These are phyloP conservation scores for Coccomyxa subellipsoidea DNA, from an alignment of 163 green algal genomes.

Conservation along the genomic window DNA sequence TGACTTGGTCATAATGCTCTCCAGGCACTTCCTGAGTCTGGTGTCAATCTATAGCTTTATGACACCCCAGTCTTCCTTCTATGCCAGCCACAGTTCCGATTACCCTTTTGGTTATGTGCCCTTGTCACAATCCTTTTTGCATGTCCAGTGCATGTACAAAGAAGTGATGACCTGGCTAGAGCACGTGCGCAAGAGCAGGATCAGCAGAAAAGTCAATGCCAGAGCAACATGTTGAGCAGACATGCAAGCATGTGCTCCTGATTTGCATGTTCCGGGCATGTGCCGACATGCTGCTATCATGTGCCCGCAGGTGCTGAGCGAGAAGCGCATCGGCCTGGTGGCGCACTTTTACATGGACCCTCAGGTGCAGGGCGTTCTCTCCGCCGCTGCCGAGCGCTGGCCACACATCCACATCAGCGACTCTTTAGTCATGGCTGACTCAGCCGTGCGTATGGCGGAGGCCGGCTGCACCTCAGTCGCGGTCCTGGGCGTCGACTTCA, in stretches of 20 bases:
- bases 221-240: too few species aligned
- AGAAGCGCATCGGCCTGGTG: conserved; percentile 90
- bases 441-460: conserved; percentile 79
- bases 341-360: conserved; percentile 99
- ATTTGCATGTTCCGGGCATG: not conserved
- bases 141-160: too few species aligned
- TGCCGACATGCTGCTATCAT: not conserved
- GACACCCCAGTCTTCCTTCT: too few species aligned
- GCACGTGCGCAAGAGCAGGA: too few species aligned
- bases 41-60: too few species aligned
- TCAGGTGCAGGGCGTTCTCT: conserved; percentile 89
- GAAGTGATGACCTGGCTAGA: too few species aligned
- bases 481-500: conserved; percentile 98
- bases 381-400: conserved; percentile 68
- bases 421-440: conserved; percentile 96
- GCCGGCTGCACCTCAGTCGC: conserved; percentile 77
- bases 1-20: too few species aligned
- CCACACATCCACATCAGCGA: conserved; percentile 95
- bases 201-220: too few species aligned
- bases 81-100: too few species aligned
- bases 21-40: too few species aligned
- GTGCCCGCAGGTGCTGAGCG: conserved; percentile 46
- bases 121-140: too few species aligned
- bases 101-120: too few species aligned
- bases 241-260: not conserved